Evolutionary conservation across 305 asterid species (phyloP).

Genomic region (Fraxinus sp.): DNA sequence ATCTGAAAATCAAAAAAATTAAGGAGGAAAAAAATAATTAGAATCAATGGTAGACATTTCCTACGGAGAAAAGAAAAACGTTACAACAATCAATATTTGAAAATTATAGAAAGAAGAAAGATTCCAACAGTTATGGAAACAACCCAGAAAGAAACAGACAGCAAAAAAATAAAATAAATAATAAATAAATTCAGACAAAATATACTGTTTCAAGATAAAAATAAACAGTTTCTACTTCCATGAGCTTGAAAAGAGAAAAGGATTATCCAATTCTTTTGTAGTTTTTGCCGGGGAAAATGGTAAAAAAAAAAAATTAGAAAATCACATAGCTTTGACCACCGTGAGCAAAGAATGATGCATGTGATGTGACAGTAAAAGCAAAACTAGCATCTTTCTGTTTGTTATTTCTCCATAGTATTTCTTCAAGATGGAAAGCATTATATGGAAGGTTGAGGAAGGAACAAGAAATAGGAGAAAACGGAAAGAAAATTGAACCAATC

Average conservation of each 20-base stretch:
- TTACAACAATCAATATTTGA: neutral
- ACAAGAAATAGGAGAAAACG: neutral
- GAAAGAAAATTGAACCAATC: constrained; percentile 36
- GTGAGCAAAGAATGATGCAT: neutral
- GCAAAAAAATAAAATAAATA: too few relatives aligned
- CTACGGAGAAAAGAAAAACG: neutral
- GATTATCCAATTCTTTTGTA: neutral
- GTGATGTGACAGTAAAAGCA: neutral
- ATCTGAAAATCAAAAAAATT: constrained; percentile 39
- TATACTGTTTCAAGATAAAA: neutral
- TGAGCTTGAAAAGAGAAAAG: neutral
- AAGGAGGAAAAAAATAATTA: neutral
- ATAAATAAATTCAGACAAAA: neutral
- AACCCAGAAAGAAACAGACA: neutral
- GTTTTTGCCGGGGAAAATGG: neutral
- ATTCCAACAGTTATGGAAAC: neutral
- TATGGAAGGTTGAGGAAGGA: neutral
- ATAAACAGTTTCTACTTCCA: neutral
- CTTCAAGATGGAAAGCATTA: constrained; percentile 6
- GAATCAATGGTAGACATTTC: neutral
- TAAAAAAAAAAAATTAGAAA: neutral
- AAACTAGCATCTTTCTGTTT: neutral
- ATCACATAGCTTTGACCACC: neutral
- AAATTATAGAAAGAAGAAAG: neutral
- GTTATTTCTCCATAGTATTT: neutral